A percentile compares a stretch with the other conserved stretches of the same genome.
Conservation (phyloP, 495 filamentous ascomycete species). For the Aspergillus heteromorphus region DNA sequence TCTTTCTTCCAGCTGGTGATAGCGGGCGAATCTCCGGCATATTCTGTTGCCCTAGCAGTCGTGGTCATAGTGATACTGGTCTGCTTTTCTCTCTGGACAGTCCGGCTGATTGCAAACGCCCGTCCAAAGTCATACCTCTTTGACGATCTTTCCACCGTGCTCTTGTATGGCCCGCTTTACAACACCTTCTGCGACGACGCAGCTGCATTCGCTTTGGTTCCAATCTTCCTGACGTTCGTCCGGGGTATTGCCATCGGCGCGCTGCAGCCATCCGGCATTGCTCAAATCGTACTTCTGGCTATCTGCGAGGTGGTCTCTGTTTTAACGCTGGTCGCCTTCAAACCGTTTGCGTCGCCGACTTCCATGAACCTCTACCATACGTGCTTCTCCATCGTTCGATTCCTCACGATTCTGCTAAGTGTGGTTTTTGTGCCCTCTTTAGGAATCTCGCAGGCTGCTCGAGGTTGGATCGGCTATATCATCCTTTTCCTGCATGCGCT, state of each 20-base stretch:
- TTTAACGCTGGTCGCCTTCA: conserved; percentile 82
- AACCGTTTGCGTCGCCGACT: conserved; percentile 82
- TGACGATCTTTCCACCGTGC: conserved; percentile 83
- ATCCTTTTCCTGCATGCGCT: conserved; percentile 83
- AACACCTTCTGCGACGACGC: conserved; percentile 93
- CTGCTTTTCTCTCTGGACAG: conserved; percentile 69
- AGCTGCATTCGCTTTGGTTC: conserved; percentile 79
- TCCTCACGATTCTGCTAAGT: conserved; percentile 75
- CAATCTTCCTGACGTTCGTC: conserved; percentile 73
- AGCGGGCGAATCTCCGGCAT: conserved; percentile 57
- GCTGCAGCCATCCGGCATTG: conserved; percentile 86
- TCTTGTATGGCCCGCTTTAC: conserved; percentile 92
- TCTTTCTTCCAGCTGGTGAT: conserved; percentile 91
- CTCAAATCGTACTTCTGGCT: conserved; percentile 83
- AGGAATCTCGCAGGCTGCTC: conserved; percentile 66
- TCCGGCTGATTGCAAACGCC: conserved; percentile 71
- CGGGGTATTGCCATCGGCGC: conserved; percentile 90
- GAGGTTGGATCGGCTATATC: conserved; percentile 91
- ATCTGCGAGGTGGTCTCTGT: conserved; percentile 91
- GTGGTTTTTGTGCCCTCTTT: conserved; percentile 82
- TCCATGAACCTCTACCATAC: conserved; percentile 98
- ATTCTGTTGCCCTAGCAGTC: conserved; percentile 65
- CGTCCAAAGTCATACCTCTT: conserved; percentile 82
- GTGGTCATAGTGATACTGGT: conserved; percentile 67
- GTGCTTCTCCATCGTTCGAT: conserved; percentile 71